These are phyloP conservation scores for Penicillium sumatraense DNA, from an alignment of 2,329 filamentous ascomycete genomes.

Conservation along the genomic window DNA sequence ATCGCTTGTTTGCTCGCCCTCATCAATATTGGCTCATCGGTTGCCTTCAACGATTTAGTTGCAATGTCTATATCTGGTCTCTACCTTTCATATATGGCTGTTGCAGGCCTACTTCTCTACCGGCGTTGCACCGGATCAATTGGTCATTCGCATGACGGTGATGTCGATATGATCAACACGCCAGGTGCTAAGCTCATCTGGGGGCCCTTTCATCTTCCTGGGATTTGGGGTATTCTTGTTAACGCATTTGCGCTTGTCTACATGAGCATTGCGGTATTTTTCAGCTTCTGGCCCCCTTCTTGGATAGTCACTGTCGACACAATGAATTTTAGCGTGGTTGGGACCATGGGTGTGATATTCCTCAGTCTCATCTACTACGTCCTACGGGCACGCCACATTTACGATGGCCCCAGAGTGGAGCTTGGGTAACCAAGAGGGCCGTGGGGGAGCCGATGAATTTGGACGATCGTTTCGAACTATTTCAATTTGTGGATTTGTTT, in stretches of 20 bases:
- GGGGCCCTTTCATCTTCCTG: slow-evolving; percentile 35
- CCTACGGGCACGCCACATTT: slow-evolving; percentile 38
- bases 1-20: slow-evolving; percentile 35
- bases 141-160: slow-evolving; percentile 17
- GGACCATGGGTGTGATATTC: slow-evolving; percentile 47
- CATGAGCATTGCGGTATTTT: slow-evolving; percentile 53
- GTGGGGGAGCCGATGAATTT: background rate
- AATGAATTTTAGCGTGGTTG: slow-evolving; percentile 55
- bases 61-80: slow-evolving; percentile 39
- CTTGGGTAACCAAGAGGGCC: background rate
- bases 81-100: slow-evolving; percentile 36
- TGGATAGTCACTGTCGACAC: slow-evolving; percentile 42
- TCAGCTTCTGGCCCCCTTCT: slow-evolving; percentile 53
- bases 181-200: slow-evolving; percentile 34
- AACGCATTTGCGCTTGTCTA: slow-evolving; percentile 52
- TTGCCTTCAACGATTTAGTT: slow-evolving; percentile 39
- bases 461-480: too few relatives aligned
- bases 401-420: slow-evolving; percentile 37
- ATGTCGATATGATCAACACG: slow-evolving; percentile 28
- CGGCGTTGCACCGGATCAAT: slow-evolving; percentile 31
- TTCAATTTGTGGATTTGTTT: background rate
- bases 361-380: slow-evolving; percentile 48
- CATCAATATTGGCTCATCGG: slow-evolving; percentile 39
- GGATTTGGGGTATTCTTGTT: slow-evolving; percentile 45
- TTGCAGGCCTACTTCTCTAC: slow-evolving; percentile 32